Evolutionary conservation across 345 rosid genomes (phyloP).

Genomic region (Orychophragmus violaceus): DNA sequence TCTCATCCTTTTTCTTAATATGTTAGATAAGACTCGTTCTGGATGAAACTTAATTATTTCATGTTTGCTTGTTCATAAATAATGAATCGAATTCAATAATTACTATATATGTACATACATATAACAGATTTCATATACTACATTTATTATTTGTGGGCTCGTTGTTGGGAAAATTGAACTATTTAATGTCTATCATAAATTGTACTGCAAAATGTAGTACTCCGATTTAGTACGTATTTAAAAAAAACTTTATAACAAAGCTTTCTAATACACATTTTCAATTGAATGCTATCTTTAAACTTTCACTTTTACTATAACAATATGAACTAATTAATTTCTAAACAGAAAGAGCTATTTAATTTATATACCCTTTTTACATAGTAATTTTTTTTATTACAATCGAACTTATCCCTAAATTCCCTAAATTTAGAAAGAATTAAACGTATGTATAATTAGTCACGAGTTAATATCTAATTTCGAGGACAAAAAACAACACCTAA

Average conservation of each 20-base stretch:
- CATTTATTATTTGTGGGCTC: conserved; percentile 20
- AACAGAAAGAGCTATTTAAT: too few relatives aligned
- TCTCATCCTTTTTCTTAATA: neutral
- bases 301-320: too few relatives aligned
- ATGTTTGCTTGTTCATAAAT: conserved; percentile 18
- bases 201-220: conserved; percentile 5
- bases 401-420: neutral
- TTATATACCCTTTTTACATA: too few relatives aligned
- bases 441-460: neutral
- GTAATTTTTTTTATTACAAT: too few relatives aligned
- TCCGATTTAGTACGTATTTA: too few relatives aligned
- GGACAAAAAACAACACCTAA: neutral
- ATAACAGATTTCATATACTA: neutral
- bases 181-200: conserved; percentile 19
- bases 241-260: too few relatives aligned
- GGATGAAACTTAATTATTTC: neutral
- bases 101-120: neutral
- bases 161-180: conserved; percentile 1
- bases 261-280: too few relatives aligned
- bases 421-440: neutral
- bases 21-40: neutral
- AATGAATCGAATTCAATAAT: conserved; percentile 1
- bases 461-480: neutral
- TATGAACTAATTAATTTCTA: too few relatives aligned
- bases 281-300: too few relatives aligned